These are phyloP conservation scores for Fragaria vesca DNA, from an alignment of 306 rosid species.

Conservation along the genomic window DNA sequence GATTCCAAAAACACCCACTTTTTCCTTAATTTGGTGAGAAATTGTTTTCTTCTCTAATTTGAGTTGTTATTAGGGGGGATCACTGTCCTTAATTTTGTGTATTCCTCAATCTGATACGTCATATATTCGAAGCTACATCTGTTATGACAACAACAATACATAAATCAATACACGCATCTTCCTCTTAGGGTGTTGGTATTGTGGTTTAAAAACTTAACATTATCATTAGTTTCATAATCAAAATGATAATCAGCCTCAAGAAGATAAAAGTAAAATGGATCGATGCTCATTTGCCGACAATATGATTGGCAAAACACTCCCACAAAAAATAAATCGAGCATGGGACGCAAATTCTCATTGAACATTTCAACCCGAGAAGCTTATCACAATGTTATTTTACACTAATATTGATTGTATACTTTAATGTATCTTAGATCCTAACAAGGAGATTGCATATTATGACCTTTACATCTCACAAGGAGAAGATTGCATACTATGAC, in stretches of 20 bases:
- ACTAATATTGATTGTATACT: neutral
- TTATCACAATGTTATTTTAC: no score
- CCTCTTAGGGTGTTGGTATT: neutral
- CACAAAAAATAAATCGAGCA: neutral
- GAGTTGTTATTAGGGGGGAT: neutral
- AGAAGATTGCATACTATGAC: neutral
- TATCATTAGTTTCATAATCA: neutral
- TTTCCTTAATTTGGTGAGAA: constrained; percentile 23
- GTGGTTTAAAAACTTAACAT: neutral
- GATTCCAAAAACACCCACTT: constrained; percentile 25
- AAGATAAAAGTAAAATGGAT: neutral
- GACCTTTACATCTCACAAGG: neutral
- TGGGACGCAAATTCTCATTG: neutral
- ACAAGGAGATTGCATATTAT: neutral
- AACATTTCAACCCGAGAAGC: neutral
- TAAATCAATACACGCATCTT: neutral
- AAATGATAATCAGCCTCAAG: neutral
- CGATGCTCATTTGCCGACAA: neutral
- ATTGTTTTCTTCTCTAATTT: constrained; percentile 11
- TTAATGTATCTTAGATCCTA: no score
- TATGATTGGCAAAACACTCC: neutral
- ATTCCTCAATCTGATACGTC: neutral
- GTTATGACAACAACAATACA: neutral
- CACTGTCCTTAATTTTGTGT: neutral
- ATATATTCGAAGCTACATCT: neutral